phyloP scores from a whole-genome alignment of 208 protist genomes.

The Jaenimonas drosophilae region DNA sequence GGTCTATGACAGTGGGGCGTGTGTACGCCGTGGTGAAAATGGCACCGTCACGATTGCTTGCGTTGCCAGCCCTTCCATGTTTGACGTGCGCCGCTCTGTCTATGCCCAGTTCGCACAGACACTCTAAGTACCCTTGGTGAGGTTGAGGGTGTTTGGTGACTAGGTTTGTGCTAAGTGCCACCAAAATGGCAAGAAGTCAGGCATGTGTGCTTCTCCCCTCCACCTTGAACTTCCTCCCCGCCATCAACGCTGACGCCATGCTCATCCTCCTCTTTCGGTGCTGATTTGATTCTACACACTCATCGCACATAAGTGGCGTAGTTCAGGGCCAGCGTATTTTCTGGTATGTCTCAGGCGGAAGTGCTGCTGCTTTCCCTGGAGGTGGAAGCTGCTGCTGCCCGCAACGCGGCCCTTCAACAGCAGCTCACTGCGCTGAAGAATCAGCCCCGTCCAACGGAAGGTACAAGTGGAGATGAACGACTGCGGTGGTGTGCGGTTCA shows the following conservation, averaged over 20 bases:
- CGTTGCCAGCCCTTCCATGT: constrained; percentile 65
- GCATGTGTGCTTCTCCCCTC: too few relatives aligned
- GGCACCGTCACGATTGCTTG: constrained; percentile 73
- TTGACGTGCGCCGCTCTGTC: constrained; percentile 53
- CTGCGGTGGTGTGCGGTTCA: too few relatives aligned
- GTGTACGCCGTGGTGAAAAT: constrained; percentile 57
- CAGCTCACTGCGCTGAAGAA: constrained; percentile 23
- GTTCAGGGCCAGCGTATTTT: too few relatives aligned
- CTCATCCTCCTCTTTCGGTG: too few relatives aligned
- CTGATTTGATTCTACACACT: too few relatives aligned
- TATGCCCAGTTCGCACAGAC: constrained; percentile 76
- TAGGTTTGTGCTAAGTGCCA: too few relatives aligned
- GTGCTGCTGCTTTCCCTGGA: constrained; percentile 44
- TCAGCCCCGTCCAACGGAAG: constrained; percentile 13
- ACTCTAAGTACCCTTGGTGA: constrained; percentile 20
- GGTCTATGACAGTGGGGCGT: constrained; percentile 68
- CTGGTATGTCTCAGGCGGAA: constrained; percentile 25
- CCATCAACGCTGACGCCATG: too few relatives aligned
- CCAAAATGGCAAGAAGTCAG: too few relatives aligned
- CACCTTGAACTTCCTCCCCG: too few relatives aligned
- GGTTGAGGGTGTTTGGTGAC: too few relatives aligned
- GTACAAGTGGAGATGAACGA: too few relatives aligned
- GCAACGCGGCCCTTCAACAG: constrained; percentile 51
- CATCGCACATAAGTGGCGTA: too few relatives aligned
- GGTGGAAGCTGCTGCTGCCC: constrained; percentile 58